Evolutionary conservation across 2,329 filamentous ascomycete genomes (phyloP).

Genomic region (Fusarium nisikadoi): DNA sequence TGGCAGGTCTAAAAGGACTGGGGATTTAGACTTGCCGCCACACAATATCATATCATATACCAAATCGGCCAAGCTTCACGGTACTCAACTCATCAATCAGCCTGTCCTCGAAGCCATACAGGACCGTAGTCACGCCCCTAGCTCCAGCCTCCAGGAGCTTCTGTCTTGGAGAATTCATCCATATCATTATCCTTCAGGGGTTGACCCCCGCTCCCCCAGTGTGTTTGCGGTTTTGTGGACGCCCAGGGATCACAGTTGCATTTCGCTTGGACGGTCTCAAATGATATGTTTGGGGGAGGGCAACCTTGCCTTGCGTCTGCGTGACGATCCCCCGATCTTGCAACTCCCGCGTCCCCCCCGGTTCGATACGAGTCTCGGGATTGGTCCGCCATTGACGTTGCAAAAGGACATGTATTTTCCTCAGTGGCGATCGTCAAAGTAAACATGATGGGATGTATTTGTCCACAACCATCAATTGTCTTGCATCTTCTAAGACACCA

Average conservation of each 20-base stretch:
- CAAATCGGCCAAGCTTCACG: not conserved
- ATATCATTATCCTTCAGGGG: not conserved
- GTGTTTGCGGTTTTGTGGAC: constrained; percentile 23
- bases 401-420: constrained; percentile 12
- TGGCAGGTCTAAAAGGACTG: constrained; percentile 25
- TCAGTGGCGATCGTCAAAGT: constrained; percentile 23
- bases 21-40: constrained; percentile 26
- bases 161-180: constrained; percentile 4
- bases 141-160: constrained; percentile 7
- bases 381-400: constrained; percentile 27
- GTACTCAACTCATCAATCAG: not conserved
- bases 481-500: constrained; percentile 4
- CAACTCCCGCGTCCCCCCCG: constrained; percentile 34
- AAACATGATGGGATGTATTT: constrained; percentile 18
- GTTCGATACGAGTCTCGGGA: constrained; percentile 4
- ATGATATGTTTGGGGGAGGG: constrained; percentile 20
- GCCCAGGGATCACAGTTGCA: constrained; percentile 36
- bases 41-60: constrained; percentile 26
- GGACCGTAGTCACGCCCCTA: constrained; percentile 12
- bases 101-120: not conserved
- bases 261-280: constrained; percentile 33
- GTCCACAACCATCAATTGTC: constrained; percentile 12
- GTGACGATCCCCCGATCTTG: constrained; percentile 41
- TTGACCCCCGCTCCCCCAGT: constrained; percentile 24
- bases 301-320: constrained; percentile 37